Conservation (phyloP, 495 filamentous ascomycete genomes). For the Aspergillus coremiiformis region DNA sequence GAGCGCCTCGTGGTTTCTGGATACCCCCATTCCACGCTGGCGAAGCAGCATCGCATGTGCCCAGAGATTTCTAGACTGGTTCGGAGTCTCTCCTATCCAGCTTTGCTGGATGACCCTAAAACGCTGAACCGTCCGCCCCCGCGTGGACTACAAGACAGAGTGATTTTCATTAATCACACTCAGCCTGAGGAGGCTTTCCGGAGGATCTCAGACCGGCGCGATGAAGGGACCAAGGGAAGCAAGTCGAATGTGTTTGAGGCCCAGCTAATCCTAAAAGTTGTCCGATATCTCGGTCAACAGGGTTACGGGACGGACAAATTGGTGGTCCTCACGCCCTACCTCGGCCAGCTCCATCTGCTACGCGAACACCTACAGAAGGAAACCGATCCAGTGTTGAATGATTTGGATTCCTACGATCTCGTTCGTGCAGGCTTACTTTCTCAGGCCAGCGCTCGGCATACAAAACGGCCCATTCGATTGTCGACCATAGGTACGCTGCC, state of each 20-base stretch:
- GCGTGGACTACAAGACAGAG: slow-evolving; percentile 51
- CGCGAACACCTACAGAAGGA: slow-evolving; percentile 45
- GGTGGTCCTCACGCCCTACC: slow-evolving; percentile 69
- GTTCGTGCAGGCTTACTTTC: slow-evolving; percentile 57
- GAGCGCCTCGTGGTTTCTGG: slow-evolving; percentile 57
- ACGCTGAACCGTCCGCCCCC: slow-evolving; percentile 44
- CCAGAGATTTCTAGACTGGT: slow-evolving; percentile 62
- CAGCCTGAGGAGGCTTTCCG: slow-evolving; percentile 39
- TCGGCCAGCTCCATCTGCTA: slow-evolving; percentile 59
- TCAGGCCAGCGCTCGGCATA: slow-evolving; percentile 42
- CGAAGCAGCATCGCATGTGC: slow-evolving; percentile 62
- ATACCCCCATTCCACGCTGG: slow-evolving; percentile 48
- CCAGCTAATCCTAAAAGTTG: slow-evolving; percentile 57
- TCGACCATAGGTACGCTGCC: slow-evolving; percentile 55
- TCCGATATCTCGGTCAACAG: slow-evolving; percentile 68
- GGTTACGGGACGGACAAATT: slow-evolving; percentile 61
- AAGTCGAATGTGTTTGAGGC: slow-evolving; percentile 65
- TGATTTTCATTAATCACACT: slow-evolving; percentile 62
- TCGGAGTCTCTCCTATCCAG: slow-evolving; percentile 54
- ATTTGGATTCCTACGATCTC: slow-evolving; percentile 62
- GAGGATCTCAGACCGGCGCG: slow-evolving; percentile 42
- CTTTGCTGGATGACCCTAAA: slow-evolving; percentile 49
- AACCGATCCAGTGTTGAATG: slow-evolving; percentile 57
- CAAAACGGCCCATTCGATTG: slow-evolving; percentile 47
- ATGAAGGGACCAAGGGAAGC: slow-evolving; percentile 39